A percentile compares a stretch with the other conserved stretches of the same genome.
phyloP scores from a whole-genome alignment of 768 basidiomycete species.

The Trametes sanguinea region DNA sequence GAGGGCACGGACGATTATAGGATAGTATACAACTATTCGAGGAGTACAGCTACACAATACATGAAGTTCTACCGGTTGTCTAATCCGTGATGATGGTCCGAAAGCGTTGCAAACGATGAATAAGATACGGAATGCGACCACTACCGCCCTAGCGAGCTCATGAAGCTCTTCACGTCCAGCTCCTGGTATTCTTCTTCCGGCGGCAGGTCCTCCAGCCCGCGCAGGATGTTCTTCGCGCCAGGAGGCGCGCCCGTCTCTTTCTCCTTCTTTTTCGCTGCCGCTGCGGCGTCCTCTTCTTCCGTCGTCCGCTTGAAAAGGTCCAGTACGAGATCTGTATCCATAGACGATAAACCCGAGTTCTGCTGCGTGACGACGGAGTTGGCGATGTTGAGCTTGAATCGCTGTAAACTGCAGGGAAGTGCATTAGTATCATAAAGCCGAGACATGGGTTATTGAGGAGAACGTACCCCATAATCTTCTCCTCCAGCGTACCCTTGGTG shows the following conservation, averaged over 20 bases:
- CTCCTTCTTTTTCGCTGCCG: constrained; percentile 54
- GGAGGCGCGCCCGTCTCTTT: constrained; percentile 54
- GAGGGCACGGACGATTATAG: constrained; percentile 6
- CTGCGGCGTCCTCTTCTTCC: constrained; percentile 68
- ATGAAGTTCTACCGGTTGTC: constrained; percentile 20
- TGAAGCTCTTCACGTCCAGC: constrained; percentile 83
- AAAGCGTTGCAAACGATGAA: constrained; percentile 23
- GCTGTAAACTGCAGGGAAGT: constrained; percentile 71
- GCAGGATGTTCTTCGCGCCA: constrained; percentile 81
- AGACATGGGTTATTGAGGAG: background rate
- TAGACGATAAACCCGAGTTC: constrained; percentile 88
- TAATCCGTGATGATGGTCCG: constrained; percentile 20
- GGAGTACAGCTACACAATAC: constrained; percentile 25
- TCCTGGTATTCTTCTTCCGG: constrained; percentile 91
- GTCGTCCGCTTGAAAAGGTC: constrained; percentile 88
- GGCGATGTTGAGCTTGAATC: constrained; percentile 98
- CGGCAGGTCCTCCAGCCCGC: constrained; percentile 90
- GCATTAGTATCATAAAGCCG: constrained; percentile 11
- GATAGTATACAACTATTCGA: constrained; percentile 24
- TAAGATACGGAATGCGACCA: constrained; percentile 30
- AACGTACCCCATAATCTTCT: constrained; percentile 98
- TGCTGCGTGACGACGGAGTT: constrained; percentile 97
- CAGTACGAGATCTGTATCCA: constrained; percentile 96
- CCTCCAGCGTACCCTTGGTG: constrained; percentile 95
- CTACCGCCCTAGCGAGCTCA: constrained; percentile 71